Evolutionary conservation across 345 rosid species (phyloP).

Genomic region (Eucalyptus marginata): DNA sequence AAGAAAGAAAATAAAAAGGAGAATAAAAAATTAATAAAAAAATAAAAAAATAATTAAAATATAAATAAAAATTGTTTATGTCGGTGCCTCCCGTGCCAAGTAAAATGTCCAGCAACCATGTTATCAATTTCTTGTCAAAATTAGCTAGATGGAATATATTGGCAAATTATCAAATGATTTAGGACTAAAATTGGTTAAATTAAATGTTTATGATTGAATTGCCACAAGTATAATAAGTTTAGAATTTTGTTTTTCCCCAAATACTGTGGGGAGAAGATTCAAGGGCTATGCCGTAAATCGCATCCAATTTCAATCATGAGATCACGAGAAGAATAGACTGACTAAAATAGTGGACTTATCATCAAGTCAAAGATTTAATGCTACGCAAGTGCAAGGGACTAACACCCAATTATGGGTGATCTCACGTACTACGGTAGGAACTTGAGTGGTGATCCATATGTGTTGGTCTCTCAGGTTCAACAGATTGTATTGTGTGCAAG

Average conservation of each 20-base stretch:
- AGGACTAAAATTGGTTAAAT: too few relatives aligned
- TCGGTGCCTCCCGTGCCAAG: rapidly evolving
- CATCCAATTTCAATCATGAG: neutral
- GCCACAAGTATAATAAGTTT: rapidly evolving
- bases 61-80: too few relatives aligned
- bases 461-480: neutral
- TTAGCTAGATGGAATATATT: neutral
- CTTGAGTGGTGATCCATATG: neutral
- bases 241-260: too few relatives aligned
- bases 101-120: too few relatives aligned
- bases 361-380: neutral
- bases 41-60: too few relatives aligned
- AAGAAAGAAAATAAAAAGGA: too few relatives aligned
- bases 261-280: neutral
- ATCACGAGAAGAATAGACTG: neutral
- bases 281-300: neutral
- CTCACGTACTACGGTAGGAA: neutral
- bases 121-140: too few relatives aligned
- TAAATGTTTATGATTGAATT: neutral
- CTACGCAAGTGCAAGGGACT: neutral
- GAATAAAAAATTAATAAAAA: too few relatives aligned
- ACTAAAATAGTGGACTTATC: neutral
- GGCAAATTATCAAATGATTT: too few relatives aligned
- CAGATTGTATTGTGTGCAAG: neutral
- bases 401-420: neutral